Percentiles rank a stretch among this genome's conserved stretches.
Conservation (phyloP, 495 filamentous ascomycete species). For the Trypethelium eluteriae region DNA sequence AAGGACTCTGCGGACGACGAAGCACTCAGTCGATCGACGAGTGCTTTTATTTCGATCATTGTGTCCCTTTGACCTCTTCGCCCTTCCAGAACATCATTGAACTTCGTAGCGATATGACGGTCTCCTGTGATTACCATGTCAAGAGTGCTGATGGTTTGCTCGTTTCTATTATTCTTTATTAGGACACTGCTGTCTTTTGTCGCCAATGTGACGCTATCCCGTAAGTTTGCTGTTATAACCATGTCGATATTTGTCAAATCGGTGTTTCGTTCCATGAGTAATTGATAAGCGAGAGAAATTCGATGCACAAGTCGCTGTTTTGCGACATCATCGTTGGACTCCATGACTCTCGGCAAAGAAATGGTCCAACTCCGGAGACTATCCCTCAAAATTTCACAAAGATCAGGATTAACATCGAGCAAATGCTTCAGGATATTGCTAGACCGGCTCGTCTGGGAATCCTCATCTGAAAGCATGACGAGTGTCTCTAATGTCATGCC, state of each 20-base stretch:
- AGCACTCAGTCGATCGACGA: conserved; percentile 24
- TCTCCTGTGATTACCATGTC: conserved; percentile 12
- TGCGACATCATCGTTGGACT: conserved; percentile 68
- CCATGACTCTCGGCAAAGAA: conserved; percentile 73
- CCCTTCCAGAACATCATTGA: conserved; percentile 23
- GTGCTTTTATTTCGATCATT: conserved; percentile 23
- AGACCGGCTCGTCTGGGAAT: conserved; percentile 37
- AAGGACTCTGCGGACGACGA: conserved; percentile 21
- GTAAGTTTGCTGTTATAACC: conserved; percentile 54
- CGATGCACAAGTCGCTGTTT: conserved; percentile 66
- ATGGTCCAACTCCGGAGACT: conserved; percentile 74
- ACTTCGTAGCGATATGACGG: conserved; percentile 15
- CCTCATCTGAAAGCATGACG: conserved; percentile 55
- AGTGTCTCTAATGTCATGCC: conserved; percentile 72
- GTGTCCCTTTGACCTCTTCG: conserved; percentile 30
- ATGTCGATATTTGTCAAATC: conserved; percentile 64
- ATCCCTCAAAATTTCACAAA: conserved; percentile 61
- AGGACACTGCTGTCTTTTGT: conserved; percentile 23
- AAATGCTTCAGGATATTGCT: conserved; percentile 47
- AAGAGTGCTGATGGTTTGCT: conserved; percentile 30
- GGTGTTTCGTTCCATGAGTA: conserved; percentile 57
- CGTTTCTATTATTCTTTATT: conserved; percentile 18
- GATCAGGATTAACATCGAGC: conserved; percentile 51
- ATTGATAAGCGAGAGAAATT: conserved; percentile 62
- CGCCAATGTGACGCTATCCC: conserved; percentile 47